Evolutionary conservation across 345 rosid species (phyloP), one percentile per base, ranked within the genome.

Genomic region (Eucalyptus marginata): DNA sequence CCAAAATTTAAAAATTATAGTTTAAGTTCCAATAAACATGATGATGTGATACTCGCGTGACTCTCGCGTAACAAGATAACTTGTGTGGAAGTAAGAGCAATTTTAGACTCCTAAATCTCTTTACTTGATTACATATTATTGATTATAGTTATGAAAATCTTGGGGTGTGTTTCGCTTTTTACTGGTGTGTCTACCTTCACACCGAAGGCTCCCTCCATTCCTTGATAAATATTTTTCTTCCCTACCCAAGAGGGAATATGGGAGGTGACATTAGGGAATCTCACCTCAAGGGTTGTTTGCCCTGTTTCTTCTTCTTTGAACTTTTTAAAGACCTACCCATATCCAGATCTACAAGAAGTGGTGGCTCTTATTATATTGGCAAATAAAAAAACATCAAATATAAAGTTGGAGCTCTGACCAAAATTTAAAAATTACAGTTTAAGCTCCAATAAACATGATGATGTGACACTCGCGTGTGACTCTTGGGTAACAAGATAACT

Each of bases 121-220:
- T 0, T 52, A 52, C 25, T 18, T 18, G 10, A 52, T 52, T 52
- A 52, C 25, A 52, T 52, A 52, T 52, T 52, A 52, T 18, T 3
- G 25, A 52, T 52, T 52, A 2, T 52, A 18, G 25, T 52, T 52
- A 18, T 7, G 1, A 52, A 52, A 2, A 52, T 52, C 25, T 52
- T 52, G 2, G 4, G 25, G 1, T 18, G 10, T 1, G 4, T 18
- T 52, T 52, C 2, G 0, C 25, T 52, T 52, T 52, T 7, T 52
- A 52, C 0, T 0, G 0, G 10, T 1, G 25, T 52, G 25, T 52
- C 4, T 52, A 52, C 10, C 54, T 52, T 52, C 25, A 18, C 58
- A 18, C 2, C 1, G 2, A 52, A 52, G 58, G 58, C 25, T 52
- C 58, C 25, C 25, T 52, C 58, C 2, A 0, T 52, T 52, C 10